phyloP scores from a whole-genome alignment of 140 eudicot species.

The Senecio squalidus region DNA sequence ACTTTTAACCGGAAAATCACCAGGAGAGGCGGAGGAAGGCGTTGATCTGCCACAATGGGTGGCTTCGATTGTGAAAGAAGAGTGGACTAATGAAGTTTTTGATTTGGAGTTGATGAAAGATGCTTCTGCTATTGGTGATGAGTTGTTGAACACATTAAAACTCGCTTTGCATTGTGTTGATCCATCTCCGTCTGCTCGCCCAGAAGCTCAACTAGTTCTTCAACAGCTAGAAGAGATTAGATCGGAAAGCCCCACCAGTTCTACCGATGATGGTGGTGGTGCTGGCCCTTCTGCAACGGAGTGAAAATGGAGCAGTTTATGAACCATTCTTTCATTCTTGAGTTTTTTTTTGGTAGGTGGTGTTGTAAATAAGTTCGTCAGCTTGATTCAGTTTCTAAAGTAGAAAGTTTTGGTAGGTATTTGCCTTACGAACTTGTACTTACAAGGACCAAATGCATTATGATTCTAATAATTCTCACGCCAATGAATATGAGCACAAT shows the following conservation, averaged over 20 bases:
- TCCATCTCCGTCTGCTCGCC: conserved; percentile 79
- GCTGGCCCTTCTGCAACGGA: conserved; percentile 38
- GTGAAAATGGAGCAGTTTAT: conserved; percentile 13
- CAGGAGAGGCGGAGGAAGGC: conserved; percentile 71
- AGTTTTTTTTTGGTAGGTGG: conserved; percentile 2
- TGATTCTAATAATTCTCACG: neutral
- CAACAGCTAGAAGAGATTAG: conserved; percentile 87
- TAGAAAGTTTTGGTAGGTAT: conserved; percentile 17
- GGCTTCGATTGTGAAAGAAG: conserved; percentile 86
- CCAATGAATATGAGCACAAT: neutral
- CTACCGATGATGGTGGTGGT: conserved; percentile 60
- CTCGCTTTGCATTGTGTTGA: conserved; percentile 93
- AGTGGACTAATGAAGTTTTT: conserved; percentile 97
- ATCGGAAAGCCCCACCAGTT: conserved; percentile 51
- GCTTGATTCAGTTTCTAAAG: conserved; percentile 19
- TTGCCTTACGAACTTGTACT: neutral
- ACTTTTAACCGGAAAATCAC: conserved; percentile 90
- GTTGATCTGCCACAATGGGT: conserved; percentile 92
- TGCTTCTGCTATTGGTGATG: conserved; percentile 80
- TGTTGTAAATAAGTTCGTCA: conserved; percentile 23
- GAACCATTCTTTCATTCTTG: conserved; percentile 52
- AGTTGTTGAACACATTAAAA: conserved; percentile 78
- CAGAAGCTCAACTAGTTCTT: conserved; percentile 71
- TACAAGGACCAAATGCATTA: too few species aligned
- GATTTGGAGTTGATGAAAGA: conserved; percentile 91